A percentile compares a stretch with the other conserved stretches of the same genome.
Conservation (phyloP, 2,329 filamentous ascomycete species). For the Xylariaceae sp. region DNA sequence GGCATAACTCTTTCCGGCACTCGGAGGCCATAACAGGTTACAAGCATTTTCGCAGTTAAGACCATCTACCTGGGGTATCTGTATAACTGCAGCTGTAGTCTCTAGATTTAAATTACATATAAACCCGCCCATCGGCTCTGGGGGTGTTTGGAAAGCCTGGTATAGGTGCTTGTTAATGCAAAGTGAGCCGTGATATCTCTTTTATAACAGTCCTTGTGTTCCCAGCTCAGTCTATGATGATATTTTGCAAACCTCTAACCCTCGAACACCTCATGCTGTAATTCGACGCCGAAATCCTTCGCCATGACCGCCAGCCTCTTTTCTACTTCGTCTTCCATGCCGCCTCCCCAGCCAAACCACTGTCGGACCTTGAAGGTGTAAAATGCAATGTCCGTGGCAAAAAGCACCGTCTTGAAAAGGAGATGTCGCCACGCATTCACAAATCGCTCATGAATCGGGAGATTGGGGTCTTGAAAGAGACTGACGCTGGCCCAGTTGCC, state of each 20-base stretch:
- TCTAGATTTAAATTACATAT: too few relatives aligned
- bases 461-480: constrained; percentile 66
- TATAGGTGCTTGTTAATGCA: too few relatives aligned
- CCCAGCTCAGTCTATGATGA: constrained; percentile 37
- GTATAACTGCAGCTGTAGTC: too few relatives aligned
- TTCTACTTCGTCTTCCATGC: constrained; percentile 95
- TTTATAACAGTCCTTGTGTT: constrained; percentile 32
- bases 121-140: too few relatives aligned
- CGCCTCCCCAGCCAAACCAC: constrained; percentile 66
- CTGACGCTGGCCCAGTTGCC: constrained; percentile 83
- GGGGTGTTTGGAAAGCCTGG: too few relatives aligned
- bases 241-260: constrained; percentile 45
- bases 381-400: constrained; percentile 74
- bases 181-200: constrained; percentile 4
- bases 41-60: too few relatives aligned
- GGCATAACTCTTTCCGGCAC: too few relatives aligned
- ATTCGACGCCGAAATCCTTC: constrained; percentile 83
- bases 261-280: constrained; percentile 84
- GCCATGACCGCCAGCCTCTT: constrained; percentile 80
- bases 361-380: constrained; percentile 76
- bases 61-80: too few relatives aligned
- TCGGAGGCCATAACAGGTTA: too few relatives aligned
- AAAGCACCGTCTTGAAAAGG: constrained; percentile 73
- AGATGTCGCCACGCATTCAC: constrained; percentile 70
- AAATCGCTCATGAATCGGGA: constrained; percentile 57